phyloP scores from a whole-genome alignment of 2,329 filamentous ascomycete genomes.

The Fusarium sp. region DNA sequence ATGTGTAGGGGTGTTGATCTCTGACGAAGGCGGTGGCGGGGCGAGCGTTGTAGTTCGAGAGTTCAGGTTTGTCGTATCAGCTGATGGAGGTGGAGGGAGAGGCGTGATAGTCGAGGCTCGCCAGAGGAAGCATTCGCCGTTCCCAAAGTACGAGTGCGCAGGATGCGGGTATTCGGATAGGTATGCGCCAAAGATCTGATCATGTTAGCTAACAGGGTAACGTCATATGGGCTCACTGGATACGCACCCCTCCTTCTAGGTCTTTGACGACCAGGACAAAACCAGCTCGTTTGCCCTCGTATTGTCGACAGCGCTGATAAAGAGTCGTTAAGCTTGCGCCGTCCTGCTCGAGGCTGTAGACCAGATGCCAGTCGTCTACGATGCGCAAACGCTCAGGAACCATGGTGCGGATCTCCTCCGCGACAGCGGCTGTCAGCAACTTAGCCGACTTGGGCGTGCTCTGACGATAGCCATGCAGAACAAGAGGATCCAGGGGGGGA shows the following conservation, averaged over 20 bases:
- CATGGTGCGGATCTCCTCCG: constrained; percentile 92
- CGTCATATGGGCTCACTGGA: constrained; percentile 16
- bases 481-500: constrained; percentile 85
- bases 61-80: constrained; percentile 58
- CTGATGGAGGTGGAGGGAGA: constrained; percentile 60
- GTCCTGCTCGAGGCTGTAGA: constrained; percentile 92
- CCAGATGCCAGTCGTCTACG: constrained; percentile 83
- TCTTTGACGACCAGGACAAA: constrained; percentile 92
- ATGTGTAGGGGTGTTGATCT: constrained; percentile 37
- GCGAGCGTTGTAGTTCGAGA: constrained; percentile 52
- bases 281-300: constrained; percentile 76
- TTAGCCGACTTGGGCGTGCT: constrained; percentile 68
- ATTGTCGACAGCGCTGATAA: constrained; percentile 79
- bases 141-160: constrained; percentile 87
- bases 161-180: constrained; percentile 89
- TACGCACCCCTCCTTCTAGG: constrained; percentile 74
- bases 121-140: constrained; percentile 88
- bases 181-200: constrained; percentile 87
- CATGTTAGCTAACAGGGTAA: constrained; percentile 12
- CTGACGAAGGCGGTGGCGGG: constrained; percentile 42
- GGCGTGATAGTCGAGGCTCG: constrained; percentile 67
- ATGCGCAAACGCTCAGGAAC: constrained; percentile 88
- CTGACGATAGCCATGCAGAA: constrained; percentile 71
- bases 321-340: constrained; percentile 87
- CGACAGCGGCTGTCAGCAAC: constrained; percentile 76